Evolutionary conservation across 2,329 filamentous ascomycete genomes (phyloP).

Genomic region (Cladosporium austrohemisphaericum): DNA sequence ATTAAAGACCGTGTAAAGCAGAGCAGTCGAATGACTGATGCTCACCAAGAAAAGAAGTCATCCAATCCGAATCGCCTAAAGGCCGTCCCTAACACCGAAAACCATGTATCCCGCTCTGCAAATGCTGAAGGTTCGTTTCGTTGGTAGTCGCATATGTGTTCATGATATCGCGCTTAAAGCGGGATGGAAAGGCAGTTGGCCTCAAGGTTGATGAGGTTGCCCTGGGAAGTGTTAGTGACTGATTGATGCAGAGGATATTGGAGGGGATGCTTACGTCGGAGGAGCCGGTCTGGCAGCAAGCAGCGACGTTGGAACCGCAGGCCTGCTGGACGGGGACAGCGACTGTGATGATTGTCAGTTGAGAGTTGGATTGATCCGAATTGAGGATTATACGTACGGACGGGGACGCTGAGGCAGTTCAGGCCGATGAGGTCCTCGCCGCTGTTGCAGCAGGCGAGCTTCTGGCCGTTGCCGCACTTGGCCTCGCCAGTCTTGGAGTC

Average conservation of each 20-base stretch:
- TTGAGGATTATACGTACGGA: not conserved
- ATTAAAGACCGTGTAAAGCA: not conserved
- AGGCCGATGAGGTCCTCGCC: slow-evolving; percentile 11
- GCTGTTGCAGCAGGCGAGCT: slow-evolving; percentile 15
- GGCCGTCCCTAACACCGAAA: slow-evolving; percentile 8
- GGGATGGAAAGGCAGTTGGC: slow-evolving; percentile 15
- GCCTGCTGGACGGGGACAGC: slow-evolving; percentile 12
- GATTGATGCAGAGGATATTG: not conserved
- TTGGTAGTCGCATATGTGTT: slow-evolving; percentile 7
- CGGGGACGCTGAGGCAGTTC: slow-evolving; percentile 15
- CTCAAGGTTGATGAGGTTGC: slow-evolving; percentile 14
- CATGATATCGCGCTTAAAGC: slow-evolving; percentile 6
- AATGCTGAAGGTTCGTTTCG: slow-evolving; percentile 15
- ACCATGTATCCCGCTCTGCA: slow-evolving; percentile 15
- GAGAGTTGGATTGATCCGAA: not conserved
- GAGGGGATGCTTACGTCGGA: not conserved
- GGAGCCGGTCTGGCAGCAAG: slow-evolving; percentile 10
- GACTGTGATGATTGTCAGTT: not conserved
- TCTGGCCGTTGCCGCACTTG: slow-evolving; percentile 12
- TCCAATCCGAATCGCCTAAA: slow-evolving; percentile 7
- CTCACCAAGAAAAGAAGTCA: slow-evolving; percentile 1
- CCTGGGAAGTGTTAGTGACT: not conserved
- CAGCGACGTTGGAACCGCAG: slow-evolving; percentile 15
- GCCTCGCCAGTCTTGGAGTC: not conserved
- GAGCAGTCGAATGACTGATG: slow-evolving; percentile 11